Evolutionary conservation across 345 rosid species (phyloP).

Genomic region (Populus deltoides): DNA sequence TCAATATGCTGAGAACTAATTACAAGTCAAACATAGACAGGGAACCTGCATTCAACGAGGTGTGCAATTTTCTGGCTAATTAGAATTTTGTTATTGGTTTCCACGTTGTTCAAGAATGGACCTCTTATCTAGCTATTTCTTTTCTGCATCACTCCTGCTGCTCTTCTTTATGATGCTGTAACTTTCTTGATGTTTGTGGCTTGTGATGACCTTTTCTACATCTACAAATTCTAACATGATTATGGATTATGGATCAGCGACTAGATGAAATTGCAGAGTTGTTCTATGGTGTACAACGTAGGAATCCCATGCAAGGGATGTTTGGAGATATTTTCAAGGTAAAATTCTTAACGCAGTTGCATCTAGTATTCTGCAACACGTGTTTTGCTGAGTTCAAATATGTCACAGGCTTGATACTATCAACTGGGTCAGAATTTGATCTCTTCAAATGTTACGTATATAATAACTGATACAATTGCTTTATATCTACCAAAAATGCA

Average conservation of each 20-base stretch:
- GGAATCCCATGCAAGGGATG: slow-evolving; percentile 80
- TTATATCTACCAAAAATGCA: neutral
- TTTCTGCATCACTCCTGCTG: no score
- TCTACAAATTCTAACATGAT: slow-evolving; percentile 14
- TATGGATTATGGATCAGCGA: slow-evolving; percentile 49
- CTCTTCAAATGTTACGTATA: neutral
- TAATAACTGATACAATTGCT: neutral
- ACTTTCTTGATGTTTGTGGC: slow-evolving; percentile 1
- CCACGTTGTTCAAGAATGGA: neutral
- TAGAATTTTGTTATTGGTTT: neutral
- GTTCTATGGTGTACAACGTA: slow-evolving; percentile 77
- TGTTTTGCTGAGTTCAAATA: neutral
- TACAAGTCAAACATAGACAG: slow-evolving; percentile 72
- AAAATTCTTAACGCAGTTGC: neutral
- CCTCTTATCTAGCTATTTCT: neutral
- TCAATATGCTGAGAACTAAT: slow-evolving; percentile 72
- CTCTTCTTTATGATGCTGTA: neutral
- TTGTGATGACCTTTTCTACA: neutral
- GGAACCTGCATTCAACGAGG: slow-evolving; percentile 86
- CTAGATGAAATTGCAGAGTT: slow-evolving; percentile 80
- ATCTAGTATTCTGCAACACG: neutral
- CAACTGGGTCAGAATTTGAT: neutral
- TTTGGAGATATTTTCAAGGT: slow-evolving; percentile 88
- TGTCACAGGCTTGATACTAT: neutral
- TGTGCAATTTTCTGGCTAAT: slow-evolving; percentile 17